Percentiles rank a stretch among this genome's conserved stretches.
Conservation (phyloP, 257 asterid species). For the Prunella vulgaris region DNA sequence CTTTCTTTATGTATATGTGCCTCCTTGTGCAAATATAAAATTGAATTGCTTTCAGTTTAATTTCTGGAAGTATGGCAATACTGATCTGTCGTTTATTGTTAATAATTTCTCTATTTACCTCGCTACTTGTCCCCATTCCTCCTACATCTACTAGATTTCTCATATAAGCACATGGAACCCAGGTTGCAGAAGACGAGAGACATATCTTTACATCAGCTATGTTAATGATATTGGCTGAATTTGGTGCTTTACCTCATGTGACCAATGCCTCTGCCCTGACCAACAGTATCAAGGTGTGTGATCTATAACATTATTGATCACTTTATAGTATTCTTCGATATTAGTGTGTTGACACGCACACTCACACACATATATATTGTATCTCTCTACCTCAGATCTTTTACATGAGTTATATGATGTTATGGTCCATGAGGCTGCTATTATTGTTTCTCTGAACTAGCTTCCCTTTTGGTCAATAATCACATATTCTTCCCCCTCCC, state of each 20-base stretch:
- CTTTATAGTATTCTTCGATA: not conserved
- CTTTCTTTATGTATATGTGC: not conserved
- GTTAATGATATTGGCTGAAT: conserved; percentile 72
- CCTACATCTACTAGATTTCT: conserved; percentile 13
- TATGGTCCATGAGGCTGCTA: not conserved
- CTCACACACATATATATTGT: not conserved
- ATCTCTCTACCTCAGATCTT: not conserved
- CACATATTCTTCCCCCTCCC: not conserved
- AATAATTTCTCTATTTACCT: not conserved
- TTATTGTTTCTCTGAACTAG: not conserved
- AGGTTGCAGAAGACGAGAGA: conserved; percentile 79
- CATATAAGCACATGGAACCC: conserved; percentile 28
- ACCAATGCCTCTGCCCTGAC: conserved; percentile 77
- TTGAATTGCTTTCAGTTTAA: not conserved
- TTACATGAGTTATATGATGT: not conserved
- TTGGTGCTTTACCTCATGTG: conserved; percentile 82
- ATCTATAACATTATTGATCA: conserved; percentile 1
- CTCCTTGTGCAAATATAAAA: not conserved
- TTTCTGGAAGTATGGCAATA: not conserved
- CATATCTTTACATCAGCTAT: conserved; percentile 66
- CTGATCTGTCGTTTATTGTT: not conserved
- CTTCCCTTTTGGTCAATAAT: not conserved
- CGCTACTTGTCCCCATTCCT: conserved; percentile 5
- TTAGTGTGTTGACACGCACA: not conserved
- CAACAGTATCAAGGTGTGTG: conserved; percentile 68